Percentiles rank a stretch among this genome's conserved stretches.
phyloP scores from a whole-genome alignment of 768 basidiomycete species.

The Heimioporus sp. region DNA sequence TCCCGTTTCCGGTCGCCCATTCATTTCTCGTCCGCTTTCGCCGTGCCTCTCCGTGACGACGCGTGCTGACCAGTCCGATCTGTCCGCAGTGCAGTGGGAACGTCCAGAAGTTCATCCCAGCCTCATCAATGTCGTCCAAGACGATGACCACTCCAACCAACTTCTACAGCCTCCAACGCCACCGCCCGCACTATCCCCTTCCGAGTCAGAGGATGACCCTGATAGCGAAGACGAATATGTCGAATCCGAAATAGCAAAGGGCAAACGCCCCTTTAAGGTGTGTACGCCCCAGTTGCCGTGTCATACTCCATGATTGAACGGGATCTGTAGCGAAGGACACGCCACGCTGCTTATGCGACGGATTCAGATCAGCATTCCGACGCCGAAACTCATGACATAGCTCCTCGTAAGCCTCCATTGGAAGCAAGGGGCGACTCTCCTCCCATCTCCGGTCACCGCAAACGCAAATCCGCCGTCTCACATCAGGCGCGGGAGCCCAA shows the following conservation, averaged over 20 bases:
- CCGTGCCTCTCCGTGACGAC: slow-evolving; percentile 13
- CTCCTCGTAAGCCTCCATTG: slow-evolving; percentile 15
- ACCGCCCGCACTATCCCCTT: slow-evolving; percentile 33
- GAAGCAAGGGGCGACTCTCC: slow-evolving; percentile 23
- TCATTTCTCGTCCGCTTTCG: slow-evolving; percentile 13
- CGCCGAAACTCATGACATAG: slow-evolving; percentile 12
- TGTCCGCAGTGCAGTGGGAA: slow-evolving; percentile 68
- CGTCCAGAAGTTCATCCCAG: slow-evolving; percentile 58
- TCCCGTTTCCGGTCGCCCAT: neutral
- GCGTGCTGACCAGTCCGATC: slow-evolving; percentile 30
- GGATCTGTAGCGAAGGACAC: slow-evolving; percentile 41
- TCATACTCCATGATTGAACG: slow-evolving; percentile 9
- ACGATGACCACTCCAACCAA: slow-evolving; percentile 21
- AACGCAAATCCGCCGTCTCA: slow-evolving; percentile 52
- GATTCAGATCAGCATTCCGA: slow-evolving; percentile 45
- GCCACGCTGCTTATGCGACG: slow-evolving; percentile 38
- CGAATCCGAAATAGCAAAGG: slow-evolving; percentile 35
- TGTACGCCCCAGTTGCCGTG: slow-evolving; percentile 22
- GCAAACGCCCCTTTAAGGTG: slow-evolving; percentile 43
- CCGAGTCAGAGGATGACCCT: slow-evolving; percentile 48
- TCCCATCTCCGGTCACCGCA: slow-evolving; percentile 31
- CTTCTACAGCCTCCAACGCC: slow-evolving; percentile 20
- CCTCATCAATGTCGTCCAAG: slow-evolving; percentile 20
- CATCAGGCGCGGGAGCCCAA: slow-evolving; percentile 39
- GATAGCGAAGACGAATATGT: slow-evolving; percentile 76